Percentiles rank a stretch among this genome's conserved stretches.
Evolutionary conservation across 2,329 filamentous ascomycete genomes (phyloP).

Genomic region (Sporothrix pseudoabietina): DNA sequence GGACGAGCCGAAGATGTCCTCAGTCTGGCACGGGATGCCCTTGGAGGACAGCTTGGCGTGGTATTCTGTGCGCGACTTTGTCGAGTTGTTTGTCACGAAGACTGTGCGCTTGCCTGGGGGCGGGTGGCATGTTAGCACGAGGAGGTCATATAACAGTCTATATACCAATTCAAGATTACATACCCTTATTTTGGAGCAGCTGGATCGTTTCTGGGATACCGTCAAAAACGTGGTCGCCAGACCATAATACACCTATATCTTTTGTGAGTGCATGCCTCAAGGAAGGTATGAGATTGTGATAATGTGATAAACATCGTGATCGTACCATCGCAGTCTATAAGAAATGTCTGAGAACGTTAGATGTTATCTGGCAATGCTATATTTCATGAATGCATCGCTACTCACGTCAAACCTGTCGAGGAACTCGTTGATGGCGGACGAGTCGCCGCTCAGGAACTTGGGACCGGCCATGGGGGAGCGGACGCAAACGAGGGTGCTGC

Average conservation of each 20-base stretch:
- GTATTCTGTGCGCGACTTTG: constrained; percentile 91
- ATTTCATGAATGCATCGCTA: neutral
- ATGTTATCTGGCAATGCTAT: too few relatives aligned
- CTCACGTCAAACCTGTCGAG: constrained; percentile 89
- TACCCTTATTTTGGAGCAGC: constrained; percentile 79
- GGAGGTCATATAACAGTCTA: neutral
- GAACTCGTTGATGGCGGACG: constrained; percentile 75
- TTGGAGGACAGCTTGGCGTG: constrained; percentile 83
- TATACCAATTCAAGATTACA: constrained; percentile 26
- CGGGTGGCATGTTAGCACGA: neutral
- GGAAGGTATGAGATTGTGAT: neutral
- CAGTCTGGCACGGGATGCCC: constrained; percentile 75
- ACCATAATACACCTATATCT: constrained; percentile 85
- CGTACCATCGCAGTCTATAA: constrained; percentile 96
- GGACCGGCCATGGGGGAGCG: constrained; percentile 37
- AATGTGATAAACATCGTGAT: neutral
- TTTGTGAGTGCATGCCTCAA: constrained; percentile 10
- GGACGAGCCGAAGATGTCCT: constrained; percentile 94
- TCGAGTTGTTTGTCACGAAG: constrained; percentile 99
- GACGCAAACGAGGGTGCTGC: neutral
- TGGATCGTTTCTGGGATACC: constrained; percentile 83
- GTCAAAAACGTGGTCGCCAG: constrained; percentile 85
- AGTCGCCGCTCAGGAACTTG: constrained; percentile 78
- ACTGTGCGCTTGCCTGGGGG: constrained; percentile 79
- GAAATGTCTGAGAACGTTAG: constrained; percentile 67